Conservation (phyloP, 2,329 filamentous ascomycete genomes). For the Fusarium napiforme region DNA sequence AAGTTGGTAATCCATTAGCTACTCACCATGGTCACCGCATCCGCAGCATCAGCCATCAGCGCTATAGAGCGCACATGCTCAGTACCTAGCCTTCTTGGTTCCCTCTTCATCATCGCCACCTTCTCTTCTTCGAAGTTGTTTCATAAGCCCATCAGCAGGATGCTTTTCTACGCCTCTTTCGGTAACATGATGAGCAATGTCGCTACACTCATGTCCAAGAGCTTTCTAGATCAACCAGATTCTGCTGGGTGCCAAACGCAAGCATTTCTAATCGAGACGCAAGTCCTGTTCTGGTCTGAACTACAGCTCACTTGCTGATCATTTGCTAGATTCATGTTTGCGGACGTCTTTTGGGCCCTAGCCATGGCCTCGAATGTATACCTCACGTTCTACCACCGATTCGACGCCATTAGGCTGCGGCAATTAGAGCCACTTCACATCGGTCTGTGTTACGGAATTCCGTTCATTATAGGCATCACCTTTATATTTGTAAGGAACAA, state of each 20-base stretch:
- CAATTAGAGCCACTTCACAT: slow-evolving; percentile 9
- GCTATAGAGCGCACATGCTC: slow-evolving; percentile 21
- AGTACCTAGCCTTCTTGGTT: slow-evolving; percentile 7
- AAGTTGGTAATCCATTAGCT: neutral
- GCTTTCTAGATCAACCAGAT: neutral
- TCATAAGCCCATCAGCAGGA: slow-evolving; percentile 10
- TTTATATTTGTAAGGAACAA: slow-evolving; percentile 1
- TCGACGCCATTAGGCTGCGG: neutral
- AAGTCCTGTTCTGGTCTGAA: neutral
- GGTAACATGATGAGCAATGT: slow-evolving; percentile 22
- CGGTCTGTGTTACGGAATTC: slow-evolving; percentile 1
- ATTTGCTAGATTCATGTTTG: slow-evolving; percentile 10
- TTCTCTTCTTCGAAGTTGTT: slow-evolving; percentile 16
- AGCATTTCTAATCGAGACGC: slow-evolving; percentile 14
- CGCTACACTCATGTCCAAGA: slow-evolving; percentile 8
- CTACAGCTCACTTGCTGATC: neutral
- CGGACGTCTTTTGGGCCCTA: slow-evolving; percentile 13
- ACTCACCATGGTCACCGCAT: neutral
- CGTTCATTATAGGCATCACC: neutral
- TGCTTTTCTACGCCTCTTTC: slow-evolving; percentile 16
- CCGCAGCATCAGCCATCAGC: neutral
- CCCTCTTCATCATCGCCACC: neutral
- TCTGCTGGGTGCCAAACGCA: slow-evolving; percentile 13
- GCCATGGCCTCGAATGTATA: slow-evolving; percentile 14
- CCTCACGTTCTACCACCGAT: slow-evolving; percentile 13